Evolutionary conservation across 2,329 filamentous ascomycete species (phyloP).

Genomic region (Teratosphaeriaceae sp.): DNA sequence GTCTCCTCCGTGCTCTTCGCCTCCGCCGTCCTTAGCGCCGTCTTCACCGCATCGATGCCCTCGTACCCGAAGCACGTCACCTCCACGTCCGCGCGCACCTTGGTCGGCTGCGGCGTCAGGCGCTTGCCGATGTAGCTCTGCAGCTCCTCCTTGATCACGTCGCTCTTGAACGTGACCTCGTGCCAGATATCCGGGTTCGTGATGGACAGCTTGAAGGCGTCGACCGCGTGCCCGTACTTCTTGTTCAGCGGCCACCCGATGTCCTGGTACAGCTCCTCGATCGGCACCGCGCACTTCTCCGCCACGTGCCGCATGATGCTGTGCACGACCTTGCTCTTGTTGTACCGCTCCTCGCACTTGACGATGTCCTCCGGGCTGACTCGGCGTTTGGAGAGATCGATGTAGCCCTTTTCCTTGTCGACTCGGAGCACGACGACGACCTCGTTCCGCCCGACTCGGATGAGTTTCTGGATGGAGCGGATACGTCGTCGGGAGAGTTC

Average conservation of each 20-base stretch:
- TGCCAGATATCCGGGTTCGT: slow-evolving; percentile 97
- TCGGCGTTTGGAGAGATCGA: slow-evolving; percentile 96
- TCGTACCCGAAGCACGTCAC: slow-evolving; percentile 89
- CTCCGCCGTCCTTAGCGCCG: slow-evolving; percentile 83
- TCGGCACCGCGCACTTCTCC: slow-evolving; percentile 91
- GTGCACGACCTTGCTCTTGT: slow-evolving; percentile 99
- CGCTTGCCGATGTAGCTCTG: slow-evolving; percentile 96
- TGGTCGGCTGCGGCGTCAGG: slow-evolving; percentile 95
- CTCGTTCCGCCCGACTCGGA: slow-evolving; percentile 95
- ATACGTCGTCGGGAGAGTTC: slow-evolving; percentile 98
- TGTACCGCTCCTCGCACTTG: slow-evolving; percentile 98
- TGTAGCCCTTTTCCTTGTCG: slow-evolving; percentile 99
- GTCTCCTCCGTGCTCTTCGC: slow-evolving; percentile 85
- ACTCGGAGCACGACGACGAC: slow-evolving; percentile 97
- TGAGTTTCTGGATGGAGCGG: slow-evolving; percentile 96
- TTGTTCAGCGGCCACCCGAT: slow-evolving; percentile 98
- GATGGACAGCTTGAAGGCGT: slow-evolving; percentile 98
- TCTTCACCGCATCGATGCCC: slow-evolving; percentile 97
- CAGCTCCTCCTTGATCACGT: slow-evolving; percentile 79
- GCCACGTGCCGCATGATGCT: slow-evolving; percentile 98
- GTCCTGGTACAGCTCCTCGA: slow-evolving; percentile 86
- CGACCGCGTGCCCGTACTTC: slow-evolving; percentile 92
- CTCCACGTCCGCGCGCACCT: slow-evolving; percentile 96
- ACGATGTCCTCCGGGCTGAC: slow-evolving; percentile 96
- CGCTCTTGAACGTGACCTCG: slow-evolving; percentile 81